These are phyloP conservation scores for Sistotremastrum suecicum DNA, from an alignment of 768 basidiomycete species.

Conservation along the genomic window DNA sequence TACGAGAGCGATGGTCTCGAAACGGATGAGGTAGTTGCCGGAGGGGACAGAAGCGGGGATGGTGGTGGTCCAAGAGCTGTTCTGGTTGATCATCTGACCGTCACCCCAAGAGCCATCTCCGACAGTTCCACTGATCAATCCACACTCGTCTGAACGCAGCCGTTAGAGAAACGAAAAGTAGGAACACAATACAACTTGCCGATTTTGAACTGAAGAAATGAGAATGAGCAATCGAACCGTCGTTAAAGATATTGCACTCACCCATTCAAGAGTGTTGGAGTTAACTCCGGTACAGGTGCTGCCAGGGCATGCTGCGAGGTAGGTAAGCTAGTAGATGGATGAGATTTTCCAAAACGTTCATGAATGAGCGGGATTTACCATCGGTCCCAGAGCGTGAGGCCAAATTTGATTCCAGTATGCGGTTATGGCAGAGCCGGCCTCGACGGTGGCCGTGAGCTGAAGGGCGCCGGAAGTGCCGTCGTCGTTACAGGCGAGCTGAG, in stretches of 20 bases:
- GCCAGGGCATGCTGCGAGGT: constrained; percentile 7
- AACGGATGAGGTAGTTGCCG: constrained; percentile 7
- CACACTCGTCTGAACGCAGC: constrained; percentile 4
- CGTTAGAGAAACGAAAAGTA: background rate
- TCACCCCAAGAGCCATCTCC: constrained; percentile 4
- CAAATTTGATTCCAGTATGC: constrained; percentile 8
- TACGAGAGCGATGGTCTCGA: constrained; percentile 9
- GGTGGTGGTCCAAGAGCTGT: constrained; percentile 6
- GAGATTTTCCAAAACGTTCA: background rate
- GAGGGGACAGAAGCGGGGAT: constrained; percentile 5
- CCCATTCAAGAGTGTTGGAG: constrained; percentile 6
- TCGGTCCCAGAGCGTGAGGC: constrained; percentile 2
- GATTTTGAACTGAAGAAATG: constrained; percentile 9
- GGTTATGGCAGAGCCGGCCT: constrained; percentile 5
- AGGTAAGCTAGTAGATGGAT: constrained; percentile 2
- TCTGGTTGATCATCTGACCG: constrained; percentile 7
- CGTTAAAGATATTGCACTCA: background rate
- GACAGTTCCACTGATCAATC: constrained; percentile 9
- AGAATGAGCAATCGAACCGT: background rate
- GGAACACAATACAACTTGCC: background rate
- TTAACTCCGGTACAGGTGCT: constrained; percentile 5
- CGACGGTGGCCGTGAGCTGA: constrained; percentile 6
- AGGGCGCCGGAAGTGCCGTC: constrained; percentile 5
- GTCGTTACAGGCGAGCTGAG: constrained; percentile 6
- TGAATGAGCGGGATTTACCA: background rate